Base-by-base conservation (phyloP, 768 basidiomycete genomes). In the Hypholoma fasciculare region DNA sequence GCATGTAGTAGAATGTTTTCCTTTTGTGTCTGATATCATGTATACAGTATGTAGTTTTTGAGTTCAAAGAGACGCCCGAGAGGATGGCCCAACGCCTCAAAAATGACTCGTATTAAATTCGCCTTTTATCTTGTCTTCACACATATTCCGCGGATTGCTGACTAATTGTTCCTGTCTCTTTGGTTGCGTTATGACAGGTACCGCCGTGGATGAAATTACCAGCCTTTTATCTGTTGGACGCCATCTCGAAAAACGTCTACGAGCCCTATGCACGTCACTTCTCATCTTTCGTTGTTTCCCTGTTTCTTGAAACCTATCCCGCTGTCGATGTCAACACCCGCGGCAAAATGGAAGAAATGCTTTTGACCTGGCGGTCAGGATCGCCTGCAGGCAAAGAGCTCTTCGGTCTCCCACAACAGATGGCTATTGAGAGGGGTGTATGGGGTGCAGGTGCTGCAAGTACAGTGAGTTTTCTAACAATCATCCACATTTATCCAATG, bases 301-400 rank as follows among this genome's bases (percentile, higher is more conserved):
- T 96, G 16, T 98, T 95, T 76, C 78, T 97, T 63, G 86, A 92
- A 62, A 88, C 95, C 27, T 98, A 98, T 74, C 80, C 84, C 47
- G 82, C 86, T 65, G 96, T 97, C 63, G 95, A 97, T 69, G 85
- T 86, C 51, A 74, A 73, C 42, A 96, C 93, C 23, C 87, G 90
- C 60, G 84, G 86, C 70, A 98, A 98, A 74, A 96, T 99, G 92
- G 94, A 96, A 69, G 97, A 99, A 73, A 94, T 99, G 88, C 83
- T 98, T 13, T 74, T 92, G 27, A 96, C 97, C 6, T 99, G 97
- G 97, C 82, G 95, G 40, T 89, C 86, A 20, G 94, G 93, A 14
- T 88, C 90, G 13, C 89, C 92, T 2, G 82, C 79, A 36, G 85
- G 91, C 37, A 84, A 84, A 52, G 92, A 96, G 68, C 78, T 99